A percentile compares a stretch with the other conserved stretches of the same genome.
These are phyloP conservation scores for Candida verbasci DNA, from an alignment of 805 yeast species.

Conservation along the genomic window DNA sequence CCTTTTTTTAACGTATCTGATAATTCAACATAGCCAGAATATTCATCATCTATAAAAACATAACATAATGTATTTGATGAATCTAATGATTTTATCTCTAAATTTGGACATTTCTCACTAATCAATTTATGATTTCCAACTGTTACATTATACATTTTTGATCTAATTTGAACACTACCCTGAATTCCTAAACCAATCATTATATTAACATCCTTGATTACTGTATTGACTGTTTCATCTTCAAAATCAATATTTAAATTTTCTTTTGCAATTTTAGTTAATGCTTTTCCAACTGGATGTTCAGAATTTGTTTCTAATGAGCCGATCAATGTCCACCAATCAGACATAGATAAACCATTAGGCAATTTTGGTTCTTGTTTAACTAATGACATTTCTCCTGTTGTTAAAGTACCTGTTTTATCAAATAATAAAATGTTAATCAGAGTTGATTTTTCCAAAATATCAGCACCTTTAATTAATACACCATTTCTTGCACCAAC, in stretches of 20 bases:
- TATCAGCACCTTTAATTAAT: conserved; percentile 88
- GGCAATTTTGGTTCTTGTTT: conserved; percentile 14
- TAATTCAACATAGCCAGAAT: conserved; percentile 63
- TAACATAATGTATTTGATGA: conserved; percentile 45
- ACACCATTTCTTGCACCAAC: conserved; percentile 89
- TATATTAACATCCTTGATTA: conserved; percentile 31
- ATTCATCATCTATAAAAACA: conserved; percentile 53
- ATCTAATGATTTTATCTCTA: conserved; percentile 6
- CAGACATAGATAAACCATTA: conserved; percentile 5
- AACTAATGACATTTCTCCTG: conserved; percentile 63
- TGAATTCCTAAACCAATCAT: conserved; percentile 45
- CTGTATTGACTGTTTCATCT: conserved; percentile 26
- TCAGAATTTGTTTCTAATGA: conserved; percentile 68
- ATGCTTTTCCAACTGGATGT: conserved; percentile 83
- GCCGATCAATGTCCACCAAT: conserved; percentile 53
- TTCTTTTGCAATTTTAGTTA: conserved; percentile 37
- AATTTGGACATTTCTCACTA: background rate
- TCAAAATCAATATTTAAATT: conserved; percentile 25
- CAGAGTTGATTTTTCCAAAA: conserved; percentile 67
- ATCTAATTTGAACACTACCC: conserved; percentile 16
- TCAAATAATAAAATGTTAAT: conserved; percentile 75
- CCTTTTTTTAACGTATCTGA: conserved; percentile 66
- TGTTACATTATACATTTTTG: conserved; percentile 25
- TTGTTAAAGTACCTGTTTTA: conserved; percentile 93
- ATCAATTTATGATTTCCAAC: conserved; percentile 54